These are phyloP conservation scores for Beauveria pseudobassiana DNA, from an alignment of 2,329 filamentous ascomycete species.

Conservation along the genomic window DNA sequence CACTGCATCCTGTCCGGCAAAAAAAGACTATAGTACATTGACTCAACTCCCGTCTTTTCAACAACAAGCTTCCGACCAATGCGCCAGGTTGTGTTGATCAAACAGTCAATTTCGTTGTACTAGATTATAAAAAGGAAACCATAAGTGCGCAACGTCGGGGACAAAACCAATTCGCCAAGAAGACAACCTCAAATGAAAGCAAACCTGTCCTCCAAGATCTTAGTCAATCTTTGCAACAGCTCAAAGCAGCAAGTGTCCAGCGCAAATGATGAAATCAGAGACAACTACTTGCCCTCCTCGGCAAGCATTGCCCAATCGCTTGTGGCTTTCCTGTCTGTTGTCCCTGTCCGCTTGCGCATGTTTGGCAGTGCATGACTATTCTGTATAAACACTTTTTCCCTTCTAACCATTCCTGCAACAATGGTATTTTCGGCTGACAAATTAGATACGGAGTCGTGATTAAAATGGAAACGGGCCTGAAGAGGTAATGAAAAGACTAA, in stretches of 20 bases:
- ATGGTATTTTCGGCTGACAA: slow-evolving; percentile 12
- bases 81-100: slow-evolving; percentile 1
- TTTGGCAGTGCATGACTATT: slow-evolving; percentile 12
- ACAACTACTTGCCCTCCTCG: not conserved
- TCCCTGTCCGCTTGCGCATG: slow-evolving; percentile 7
- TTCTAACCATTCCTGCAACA: slow-evolving; percentile 10
- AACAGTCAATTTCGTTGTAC: slow-evolving; percentile 12
- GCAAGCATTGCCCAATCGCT: not conserved
- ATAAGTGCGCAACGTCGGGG: slow-evolving; percentile 11
- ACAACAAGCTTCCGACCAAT: not conserved
- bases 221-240: slow-evolving; percentile 9
- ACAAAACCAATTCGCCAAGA: slow-evolving; percentile 13
- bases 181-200: slow-evolving; percentile 12
- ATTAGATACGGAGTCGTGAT: slow-evolving; percentile 33
- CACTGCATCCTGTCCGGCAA: not conserved
- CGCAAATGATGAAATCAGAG: not conserved
- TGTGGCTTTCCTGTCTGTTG: not conserved
- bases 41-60: slow-evolving; percentile 1
- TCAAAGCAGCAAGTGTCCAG: slow-evolving; percentile 2
- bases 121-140: slow-evolving; percentile 13
- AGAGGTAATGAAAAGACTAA: slow-evolving; percentile 28
- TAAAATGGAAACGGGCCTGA: slow-evolving; percentile 31
- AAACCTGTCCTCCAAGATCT: slow-evolving; percentile 13
- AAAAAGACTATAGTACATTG: slow-evolving; percentile 8
- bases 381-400: slow-evolving; percentile 12